These are phyloP conservation scores for Paraconiothyrium sp. DNA, from an alignment of 2,329 filamentous ascomycete genomes.

Conservation along the genomic window DNA sequence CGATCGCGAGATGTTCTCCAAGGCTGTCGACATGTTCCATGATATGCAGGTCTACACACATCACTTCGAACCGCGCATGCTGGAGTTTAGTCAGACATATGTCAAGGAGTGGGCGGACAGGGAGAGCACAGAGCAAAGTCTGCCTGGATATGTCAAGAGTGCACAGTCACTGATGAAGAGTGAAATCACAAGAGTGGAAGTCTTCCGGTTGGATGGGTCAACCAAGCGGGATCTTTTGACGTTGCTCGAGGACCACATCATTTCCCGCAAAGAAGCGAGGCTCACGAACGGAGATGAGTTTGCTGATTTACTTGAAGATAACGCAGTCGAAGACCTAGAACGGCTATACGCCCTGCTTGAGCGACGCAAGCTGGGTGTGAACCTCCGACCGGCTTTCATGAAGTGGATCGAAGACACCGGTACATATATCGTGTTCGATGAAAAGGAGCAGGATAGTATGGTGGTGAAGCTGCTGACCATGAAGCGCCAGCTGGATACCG, in stretches of 20 bases:
- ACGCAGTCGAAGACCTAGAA: conserved; percentile 75
- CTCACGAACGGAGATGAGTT: conserved; percentile 71
- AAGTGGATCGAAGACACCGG: conserved; percentile 82
- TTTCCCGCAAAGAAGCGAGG: conserved; percentile 70
- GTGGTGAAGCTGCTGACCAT: conserved; percentile 82
- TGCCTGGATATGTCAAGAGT: conserved; percentile 79
- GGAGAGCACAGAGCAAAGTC: conserved; percentile 66
- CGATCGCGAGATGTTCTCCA: conserved; percentile 73
- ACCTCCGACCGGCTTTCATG: conserved; percentile 77
- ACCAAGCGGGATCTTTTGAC: conserved; percentile 81
- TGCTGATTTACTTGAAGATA: conserved; percentile 75
- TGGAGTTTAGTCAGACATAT: conserved; percentile 73
- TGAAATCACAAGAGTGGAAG: conserved; percentile 80
- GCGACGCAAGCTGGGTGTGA: conserved; percentile 74
- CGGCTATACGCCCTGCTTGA: conserved; percentile 81
- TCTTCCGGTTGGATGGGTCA: conserved; percentile 81
- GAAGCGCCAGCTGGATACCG: conserved; percentile 79
- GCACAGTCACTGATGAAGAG: conserved; percentile 74
- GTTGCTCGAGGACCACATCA: conserved; percentile 75
- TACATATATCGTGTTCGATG: conserved; percentile 80
- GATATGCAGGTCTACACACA: conserved; percentile 83
- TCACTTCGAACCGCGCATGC: conserved; percentile 80
- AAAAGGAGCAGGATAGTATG: conserved; percentile 83
- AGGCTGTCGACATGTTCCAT: conserved; percentile 83
- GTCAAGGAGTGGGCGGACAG: conserved; percentile 75